Evolutionary conservation across 129 eudicot species (phyloP).

Genomic region (Arctium lappa): DNA sequence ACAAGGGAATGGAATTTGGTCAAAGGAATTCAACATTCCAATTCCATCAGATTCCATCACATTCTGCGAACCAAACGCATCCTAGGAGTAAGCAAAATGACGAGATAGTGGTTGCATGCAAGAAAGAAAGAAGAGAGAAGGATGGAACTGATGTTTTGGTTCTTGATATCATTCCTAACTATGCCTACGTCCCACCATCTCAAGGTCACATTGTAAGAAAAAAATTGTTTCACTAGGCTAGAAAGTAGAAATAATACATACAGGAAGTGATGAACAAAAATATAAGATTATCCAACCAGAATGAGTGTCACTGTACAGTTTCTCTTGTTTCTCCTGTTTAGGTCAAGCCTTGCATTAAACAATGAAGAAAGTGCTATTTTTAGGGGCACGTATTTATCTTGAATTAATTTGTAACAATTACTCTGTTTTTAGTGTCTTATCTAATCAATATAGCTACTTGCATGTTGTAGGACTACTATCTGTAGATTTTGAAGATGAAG

Average conservation of each 20-base stretch:
- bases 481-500: slow-evolving; percentile 62
- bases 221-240: neutral
- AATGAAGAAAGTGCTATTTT: neutral
- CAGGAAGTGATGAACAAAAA: neutral
- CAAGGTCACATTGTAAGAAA: neutral
- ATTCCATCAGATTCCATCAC: no score
- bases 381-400: neutral
- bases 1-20: no score
- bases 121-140: neutral
- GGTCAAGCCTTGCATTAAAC: neutral
- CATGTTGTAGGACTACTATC: slow-evolving; percentile 58
- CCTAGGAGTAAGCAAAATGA: neutral
- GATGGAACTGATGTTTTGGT: neutral
- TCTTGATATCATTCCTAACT: neutral
- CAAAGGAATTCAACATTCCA: no score
- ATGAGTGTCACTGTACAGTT: neutral
- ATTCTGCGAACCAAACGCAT: no score
- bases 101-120: neutral
- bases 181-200: neutral
- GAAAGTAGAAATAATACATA: neutral
- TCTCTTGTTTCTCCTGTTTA: neutral
- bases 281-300: neutral
- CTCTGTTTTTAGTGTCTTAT: slow-evolving; percentile 2
- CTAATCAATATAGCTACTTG: slow-evolving; percentile 21
- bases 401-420: neutral